phyloP scores from a whole-genome alignment of 2,329 filamentous ascomycete species.

The Colletotrichum shisoi region DNA sequence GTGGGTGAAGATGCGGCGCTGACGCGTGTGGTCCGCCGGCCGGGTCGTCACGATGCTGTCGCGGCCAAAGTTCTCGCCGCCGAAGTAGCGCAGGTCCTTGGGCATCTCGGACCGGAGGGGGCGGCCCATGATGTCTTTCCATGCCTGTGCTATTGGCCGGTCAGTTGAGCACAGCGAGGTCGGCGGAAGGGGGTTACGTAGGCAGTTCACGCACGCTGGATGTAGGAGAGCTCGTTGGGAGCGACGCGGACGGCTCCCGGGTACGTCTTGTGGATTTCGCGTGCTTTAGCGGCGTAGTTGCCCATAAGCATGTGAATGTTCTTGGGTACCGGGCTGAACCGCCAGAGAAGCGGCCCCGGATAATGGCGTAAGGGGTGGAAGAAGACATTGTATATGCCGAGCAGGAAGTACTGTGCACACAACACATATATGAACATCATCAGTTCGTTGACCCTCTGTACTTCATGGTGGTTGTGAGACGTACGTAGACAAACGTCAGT shows the following conservation, averaged over 20 bases:
- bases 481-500: conserved; percentile 6
- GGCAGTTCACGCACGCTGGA: conserved; percentile 11
- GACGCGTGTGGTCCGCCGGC: conserved; percentile 30
- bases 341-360: conserved; percentile 44
- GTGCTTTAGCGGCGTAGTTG: conserved; percentile 23
- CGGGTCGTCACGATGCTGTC: conserved; percentile 41
- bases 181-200: not conserved
- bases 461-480: not conserved
- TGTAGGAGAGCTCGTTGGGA: conserved; percentile 53
- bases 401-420: conserved; percentile 18
- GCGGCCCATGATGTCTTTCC: conserved; percentile 36
- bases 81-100: conserved; percentile 36
- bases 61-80: conserved; percentile 34
- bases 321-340: conserved; percentile 31
- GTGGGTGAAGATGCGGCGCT: conserved; percentile 39
- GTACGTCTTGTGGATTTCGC: conserved; percentile 41
- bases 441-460: not conserved
- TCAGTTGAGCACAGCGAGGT: not conserved
- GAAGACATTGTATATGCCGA: conserved; percentile 46
- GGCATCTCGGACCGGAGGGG: conserved; percentile 32
- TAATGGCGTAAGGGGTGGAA: conserved; percentile 47
- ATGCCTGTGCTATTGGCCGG: conserved; percentile 37
- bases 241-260: conserved; percentile 51
- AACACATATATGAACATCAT: not conserved
- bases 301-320: conserved; percentile 24